Evolutionary conservation across 1,139 yeast genomes (phyloP), one percentile per base, ranked within the genome.

Genomic region (Kluyveromyces sp.): DNA sequence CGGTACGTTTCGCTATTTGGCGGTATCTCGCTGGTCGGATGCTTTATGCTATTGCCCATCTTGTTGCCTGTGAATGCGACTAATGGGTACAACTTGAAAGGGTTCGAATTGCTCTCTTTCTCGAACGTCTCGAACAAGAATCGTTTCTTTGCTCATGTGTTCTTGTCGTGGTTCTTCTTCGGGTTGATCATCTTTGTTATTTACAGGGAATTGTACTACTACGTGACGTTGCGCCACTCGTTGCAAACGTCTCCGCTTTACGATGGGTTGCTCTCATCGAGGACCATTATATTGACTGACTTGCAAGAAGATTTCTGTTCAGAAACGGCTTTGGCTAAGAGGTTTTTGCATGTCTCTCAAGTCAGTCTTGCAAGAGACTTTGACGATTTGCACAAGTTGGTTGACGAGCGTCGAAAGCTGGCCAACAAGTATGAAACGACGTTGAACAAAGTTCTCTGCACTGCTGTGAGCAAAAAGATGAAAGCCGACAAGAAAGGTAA

Each of bases 41-140:
- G 85, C 44, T 50, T 83, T 28, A 53, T 83, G 17, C 65, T 81
- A 15, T 78, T 86, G 77, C 92, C 96, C 25, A 76, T 92, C 46
- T 68, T 92, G 47, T 71, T 92, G 49, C 94, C 98, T 0, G 83
- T 92, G 41, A 86, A 88, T 63, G 95, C 94, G 12, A 80, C 95
- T 7, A 81, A 85, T 51, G 92, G 94, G 17, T 70, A 70, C 40
- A 68, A 70, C 33, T 66, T 69, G 30, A 50, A 63, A 11, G 88
- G 83, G 42, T 75, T 83, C 44, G 80, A 81, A 54, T 67, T 75
- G 37, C 64, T 83, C 46, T 66, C 84, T 2, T 77, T 77, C 50
- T 72, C 85, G 30, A 82, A 83, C 55, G 82, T 88, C 44, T 69
- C 67, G 12, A 66, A 79, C 52, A 71, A 75, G 46, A 73, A 75